phyloP scores from a whole-genome alignment of 2,329 filamentous ascomycete species.

The Lasiodiplodia theobromae region DNA sequence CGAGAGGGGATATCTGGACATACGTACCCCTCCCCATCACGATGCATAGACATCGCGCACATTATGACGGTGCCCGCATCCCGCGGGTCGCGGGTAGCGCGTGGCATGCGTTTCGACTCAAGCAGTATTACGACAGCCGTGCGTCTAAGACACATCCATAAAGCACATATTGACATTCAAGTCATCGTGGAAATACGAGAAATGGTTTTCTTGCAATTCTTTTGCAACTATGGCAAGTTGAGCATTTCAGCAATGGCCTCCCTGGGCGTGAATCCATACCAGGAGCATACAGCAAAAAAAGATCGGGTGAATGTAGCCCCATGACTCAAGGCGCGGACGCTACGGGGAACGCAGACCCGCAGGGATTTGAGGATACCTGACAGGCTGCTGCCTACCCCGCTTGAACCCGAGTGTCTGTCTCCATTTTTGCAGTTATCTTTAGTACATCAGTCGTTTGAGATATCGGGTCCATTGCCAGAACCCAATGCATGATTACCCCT shows the following conservation, averaged over 20 bases:
- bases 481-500: not conserved
- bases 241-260: not conserved
- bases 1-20: not conserved
- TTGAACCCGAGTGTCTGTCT: not conserved
- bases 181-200: not conserved
- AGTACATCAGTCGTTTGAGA: conserved; percentile 14
- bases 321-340: not conserved
- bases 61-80: not conserved
- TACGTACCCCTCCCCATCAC: not conserved
- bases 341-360: not conserved
- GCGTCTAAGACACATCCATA: not conserved
- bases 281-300: not conserved
- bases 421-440: conserved; percentile 10
- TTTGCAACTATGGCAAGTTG: not conserved
- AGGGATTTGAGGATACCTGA: not conserved
- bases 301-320: not conserved
- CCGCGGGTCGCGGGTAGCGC: not conserved
- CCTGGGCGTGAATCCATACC: not conserved
- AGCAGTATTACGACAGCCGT: not conserved
- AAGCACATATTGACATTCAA: not conserved
- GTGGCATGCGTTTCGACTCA: not conserved
- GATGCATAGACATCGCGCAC: not conserved
- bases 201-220: not conserved
- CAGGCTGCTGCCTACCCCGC: not conserved
- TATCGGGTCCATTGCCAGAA: not conserved